Conservation (phyloP, 169 alveolate species). For the Theileria parva region DNA sequence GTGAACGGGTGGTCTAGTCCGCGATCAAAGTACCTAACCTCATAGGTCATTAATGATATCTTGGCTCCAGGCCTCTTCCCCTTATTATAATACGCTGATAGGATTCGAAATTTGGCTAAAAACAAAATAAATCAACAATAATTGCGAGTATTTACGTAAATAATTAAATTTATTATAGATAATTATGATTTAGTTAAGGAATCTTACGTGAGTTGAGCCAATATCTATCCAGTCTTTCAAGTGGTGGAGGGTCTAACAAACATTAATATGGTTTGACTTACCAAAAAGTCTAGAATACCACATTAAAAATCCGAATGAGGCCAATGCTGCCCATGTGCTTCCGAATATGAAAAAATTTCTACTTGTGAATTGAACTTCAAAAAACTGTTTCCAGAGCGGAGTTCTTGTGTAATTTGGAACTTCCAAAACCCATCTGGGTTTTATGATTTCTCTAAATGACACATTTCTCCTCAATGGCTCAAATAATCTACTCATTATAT, state of each 20-base stretch:
- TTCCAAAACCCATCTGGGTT: slow-evolving; percentile 81
- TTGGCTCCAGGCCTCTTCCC: slow-evolving; percentile 86
- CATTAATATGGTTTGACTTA: slow-evolving; percentile 6
- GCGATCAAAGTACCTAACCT: slow-evolving; percentile 83
- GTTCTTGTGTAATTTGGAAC: slow-evolving; percentile 82
- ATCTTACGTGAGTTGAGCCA: slow-evolving; percentile 83
- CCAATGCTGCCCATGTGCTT: slow-evolving; percentile 86
- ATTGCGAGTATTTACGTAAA: not conserved
- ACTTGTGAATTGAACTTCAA: slow-evolving; percentile 83
- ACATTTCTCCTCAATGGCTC: slow-evolving; percentile 64
- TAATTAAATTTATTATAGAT: not conserved
- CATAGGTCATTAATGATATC: slow-evolving; percentile 80
- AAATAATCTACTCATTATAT: not conserved
- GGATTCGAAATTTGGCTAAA: slow-evolving; percentile 77
- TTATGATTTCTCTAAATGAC: slow-evolving; percentile 69
- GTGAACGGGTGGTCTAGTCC: slow-evolving; percentile 87
- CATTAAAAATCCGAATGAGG: slow-evolving; percentile 79
- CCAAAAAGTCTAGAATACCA: slow-evolving; percentile 83
- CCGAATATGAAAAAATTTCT: slow-evolving; percentile 81
- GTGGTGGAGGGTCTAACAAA: slow-evolving; percentile 81
- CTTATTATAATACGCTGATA: slow-evolving; percentile 84
- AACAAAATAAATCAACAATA: slow-evolving; percentile 18
- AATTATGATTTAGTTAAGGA: not conserved
- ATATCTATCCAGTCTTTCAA: slow-evolving; percentile 82
- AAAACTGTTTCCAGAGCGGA: slow-evolving; percentile 82